Percentiles rank a stretch among this genome's conserved stretches.
Conservation (phyloP, 139 green algal genomes). For the Coccomyxa sp. region DNA sequence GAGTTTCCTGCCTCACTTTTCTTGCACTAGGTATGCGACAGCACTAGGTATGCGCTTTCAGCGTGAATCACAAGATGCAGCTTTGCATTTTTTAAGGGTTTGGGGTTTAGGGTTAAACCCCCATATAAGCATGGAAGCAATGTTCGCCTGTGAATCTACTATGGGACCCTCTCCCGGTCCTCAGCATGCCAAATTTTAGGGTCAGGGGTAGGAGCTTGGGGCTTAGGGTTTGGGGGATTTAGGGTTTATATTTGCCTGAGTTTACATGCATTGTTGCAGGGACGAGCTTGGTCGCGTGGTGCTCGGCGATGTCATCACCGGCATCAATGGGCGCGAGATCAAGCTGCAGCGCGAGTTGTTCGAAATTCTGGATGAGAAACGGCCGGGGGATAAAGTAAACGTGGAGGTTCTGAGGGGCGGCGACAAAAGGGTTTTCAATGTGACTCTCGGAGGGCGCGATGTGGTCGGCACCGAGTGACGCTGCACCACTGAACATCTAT, state of each 20-base stretch:
- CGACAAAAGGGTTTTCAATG: conserved; percentile 11
- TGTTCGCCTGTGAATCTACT: too few relatives aligned
- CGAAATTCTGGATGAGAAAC: conserved; percentile 50
- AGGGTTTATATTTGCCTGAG: not conserved
- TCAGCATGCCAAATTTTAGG: not conserved
- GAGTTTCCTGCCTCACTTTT: too few relatives aligned
- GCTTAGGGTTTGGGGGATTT: not conserved
- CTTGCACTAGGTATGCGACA: too few relatives aligned
- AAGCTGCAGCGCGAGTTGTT: conserved; percentile 53
- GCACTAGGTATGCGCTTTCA: too few relatives aligned
- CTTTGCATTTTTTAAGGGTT: too few relatives aligned
- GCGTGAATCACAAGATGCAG: too few relatives aligned
- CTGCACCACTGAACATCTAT: too few relatives aligned
- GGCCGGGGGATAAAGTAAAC: conserved; percentile 39
- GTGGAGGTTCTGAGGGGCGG: conserved; percentile 36
- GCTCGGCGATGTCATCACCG: conserved; percentile 54
- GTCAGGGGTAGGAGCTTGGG: too few relatives aligned
- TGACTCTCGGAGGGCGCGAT: conserved; percentile 32
- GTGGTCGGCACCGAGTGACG: not conserved
- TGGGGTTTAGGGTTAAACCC: too few relatives aligned
- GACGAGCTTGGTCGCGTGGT: conserved; percentile 37
- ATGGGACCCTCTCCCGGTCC: too few relatives aligned
- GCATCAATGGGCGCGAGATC: conserved; percentile 45
- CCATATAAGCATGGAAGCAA: too few relatives aligned
- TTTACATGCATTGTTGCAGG: conserved; percentile 3